Conservation (phyloP, 257 asterid species). For the Euphrasia confusa region DNA sequence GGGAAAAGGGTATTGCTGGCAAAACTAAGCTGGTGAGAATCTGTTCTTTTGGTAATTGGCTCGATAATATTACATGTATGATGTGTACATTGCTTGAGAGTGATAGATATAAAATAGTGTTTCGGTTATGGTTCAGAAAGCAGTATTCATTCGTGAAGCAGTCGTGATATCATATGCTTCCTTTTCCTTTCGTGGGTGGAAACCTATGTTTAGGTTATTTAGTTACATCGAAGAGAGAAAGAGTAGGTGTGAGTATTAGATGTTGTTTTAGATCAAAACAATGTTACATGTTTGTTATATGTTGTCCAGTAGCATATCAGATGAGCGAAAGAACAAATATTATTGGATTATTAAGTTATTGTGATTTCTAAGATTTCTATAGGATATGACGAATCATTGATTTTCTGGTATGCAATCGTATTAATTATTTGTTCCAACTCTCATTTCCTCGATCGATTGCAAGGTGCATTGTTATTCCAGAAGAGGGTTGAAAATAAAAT, state of each 20-base stretch:
- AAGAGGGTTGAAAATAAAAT: too few relatives aligned
- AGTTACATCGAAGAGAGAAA: neutral
- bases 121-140: constrained; percentile 14
- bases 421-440: too few relatives aligned
- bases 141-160: neutral
- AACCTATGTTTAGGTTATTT: neutral
- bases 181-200: neutral
- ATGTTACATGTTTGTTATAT: neutral
- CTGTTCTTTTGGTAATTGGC: too few relatives aligned
- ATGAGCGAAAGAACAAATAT: neutral
- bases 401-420: neutral
- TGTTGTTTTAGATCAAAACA: neutral
- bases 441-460: too few relatives aligned
- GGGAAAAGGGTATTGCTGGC: too few relatives aligned
- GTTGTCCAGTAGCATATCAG: constrained; percentile 6
- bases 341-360: neutral
- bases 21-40: too few relatives aligned
- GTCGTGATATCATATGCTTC: neutral
- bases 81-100: constrained; percentile 35
- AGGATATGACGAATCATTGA: neutral
- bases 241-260: neutral
- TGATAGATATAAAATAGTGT: constrained; percentile 17
- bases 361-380: neutral
- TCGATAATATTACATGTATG: constrained; percentile 21
- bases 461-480: too few relatives aligned